Conservation (phyloP, 2,329 filamentous ascomycete species). For the Seiridium unicorne region DNA sequence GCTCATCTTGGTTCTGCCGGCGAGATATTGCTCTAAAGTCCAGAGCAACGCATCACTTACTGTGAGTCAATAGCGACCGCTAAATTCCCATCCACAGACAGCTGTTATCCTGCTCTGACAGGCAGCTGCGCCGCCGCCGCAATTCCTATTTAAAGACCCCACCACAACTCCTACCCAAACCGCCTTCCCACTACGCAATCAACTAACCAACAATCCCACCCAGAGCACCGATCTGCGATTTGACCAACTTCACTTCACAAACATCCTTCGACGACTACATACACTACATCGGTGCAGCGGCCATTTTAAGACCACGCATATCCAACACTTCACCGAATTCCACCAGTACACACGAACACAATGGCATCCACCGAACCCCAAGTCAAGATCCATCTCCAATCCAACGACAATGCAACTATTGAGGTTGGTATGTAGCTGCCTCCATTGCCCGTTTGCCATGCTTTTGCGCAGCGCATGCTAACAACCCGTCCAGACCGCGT, state of each 20-base stretch:
- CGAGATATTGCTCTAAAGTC: background rate
- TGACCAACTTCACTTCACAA: background rate
- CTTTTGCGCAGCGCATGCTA: slow-evolving; percentile 9
- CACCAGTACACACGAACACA: slow-evolving; percentile 10
- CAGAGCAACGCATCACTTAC: background rate
- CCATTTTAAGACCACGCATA: background rate
- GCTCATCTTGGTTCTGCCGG: too few species aligned
- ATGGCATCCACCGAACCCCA: slow-evolving; percentile 17
- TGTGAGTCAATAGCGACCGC: too few species aligned
- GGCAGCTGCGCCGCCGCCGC: background rate
- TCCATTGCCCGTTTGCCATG: slow-evolving; percentile 1
- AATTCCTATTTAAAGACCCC: background rate
- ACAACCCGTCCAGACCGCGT: slow-evolving; percentile 59
- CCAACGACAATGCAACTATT: slow-evolving; percentile 20
- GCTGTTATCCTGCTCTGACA: too few species aligned
- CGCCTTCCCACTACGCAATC: background rate
- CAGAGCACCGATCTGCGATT: background rate
- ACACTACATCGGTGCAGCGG: background rate
- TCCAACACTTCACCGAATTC: background rate
- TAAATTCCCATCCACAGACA: too few species aligned
- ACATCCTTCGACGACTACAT: background rate
- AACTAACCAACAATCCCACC: background rate
- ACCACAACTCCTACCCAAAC: background rate
- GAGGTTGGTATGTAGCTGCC: slow-evolving; percentile 17
- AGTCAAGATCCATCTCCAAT: slow-evolving; percentile 16